Conservation (phyloP, 2,329 filamentous ascomycete genomes). For the Falciphora oryzae region DNA sequence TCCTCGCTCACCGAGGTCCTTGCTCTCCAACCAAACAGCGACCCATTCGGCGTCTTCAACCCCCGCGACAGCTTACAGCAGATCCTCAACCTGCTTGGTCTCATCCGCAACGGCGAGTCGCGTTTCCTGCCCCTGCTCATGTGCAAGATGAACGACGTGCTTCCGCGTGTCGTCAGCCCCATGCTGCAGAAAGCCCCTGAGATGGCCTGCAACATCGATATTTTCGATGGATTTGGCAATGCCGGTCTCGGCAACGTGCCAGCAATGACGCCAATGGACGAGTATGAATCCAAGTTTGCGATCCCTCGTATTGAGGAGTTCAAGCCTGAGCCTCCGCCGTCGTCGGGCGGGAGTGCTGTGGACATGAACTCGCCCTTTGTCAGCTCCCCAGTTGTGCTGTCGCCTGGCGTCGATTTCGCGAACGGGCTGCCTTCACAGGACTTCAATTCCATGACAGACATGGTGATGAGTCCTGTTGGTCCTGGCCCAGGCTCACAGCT, state of each 20-base stretch:
- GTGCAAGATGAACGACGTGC: conserved; percentile 66
- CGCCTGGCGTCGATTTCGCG: conserved; percentile 44
- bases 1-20: conserved; percentile 70
- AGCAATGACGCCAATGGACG: conserved; percentile 36
- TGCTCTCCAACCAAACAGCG: conserved; percentile 54
- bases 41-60: conserved; percentile 54
- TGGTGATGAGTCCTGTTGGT: conserved; percentile 46
- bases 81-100: conserved; percentile 60
- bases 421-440: conserved; percentile 32
- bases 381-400: conserved; percentile 48
- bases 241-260: conserved; percentile 53
- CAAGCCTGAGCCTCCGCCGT: conserved; percentile 29
- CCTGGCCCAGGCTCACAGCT: conserved; percentile 22
- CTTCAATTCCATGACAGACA: conserved; percentile 45
- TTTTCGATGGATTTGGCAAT: conserved; percentile 62
- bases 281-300: conserved; percentile 41
- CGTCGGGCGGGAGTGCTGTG: conserved; percentile 27
- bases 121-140: conserved; percentile 73
- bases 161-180: conserved; percentile 57
- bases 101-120: conserved; percentile 68
- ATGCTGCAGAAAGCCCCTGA: conserved; percentile 56
- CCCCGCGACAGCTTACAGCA: conserved; percentile 70
- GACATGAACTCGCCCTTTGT: conserved; percentile 47
- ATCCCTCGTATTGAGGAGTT: conserved; percentile 37
- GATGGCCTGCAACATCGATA: conserved; percentile 46